These are phyloP conservation scores for Nemania sp. DNA, from an alignment of 2,329 filamentous ascomycete species.

Conservation along the genomic window DNA sequence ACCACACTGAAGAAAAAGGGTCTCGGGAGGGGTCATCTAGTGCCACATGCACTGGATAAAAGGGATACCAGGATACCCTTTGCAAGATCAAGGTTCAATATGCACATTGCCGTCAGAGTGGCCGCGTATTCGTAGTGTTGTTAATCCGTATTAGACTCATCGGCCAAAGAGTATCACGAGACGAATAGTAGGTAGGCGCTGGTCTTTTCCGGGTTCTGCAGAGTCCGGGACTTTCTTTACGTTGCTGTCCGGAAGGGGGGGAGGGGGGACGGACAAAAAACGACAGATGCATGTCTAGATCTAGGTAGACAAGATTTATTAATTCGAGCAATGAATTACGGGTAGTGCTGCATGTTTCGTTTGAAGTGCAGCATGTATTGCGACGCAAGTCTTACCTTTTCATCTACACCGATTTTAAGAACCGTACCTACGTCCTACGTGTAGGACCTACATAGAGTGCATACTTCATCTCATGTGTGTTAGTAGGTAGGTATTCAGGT, in stretches of 20 bases:
- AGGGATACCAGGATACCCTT: slow-evolving; percentile 24
- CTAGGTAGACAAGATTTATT: slow-evolving; percentile 6
- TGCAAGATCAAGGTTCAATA: slow-evolving; percentile 17
- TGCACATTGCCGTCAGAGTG: slow-evolving; percentile 29
- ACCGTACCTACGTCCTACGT: background rate
- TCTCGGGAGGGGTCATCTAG: slow-evolving; percentile 1
- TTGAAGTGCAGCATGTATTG: slow-evolving; percentile 5
- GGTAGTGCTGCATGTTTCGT: background rate
- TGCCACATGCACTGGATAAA: slow-evolving; percentile 15
- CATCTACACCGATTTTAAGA: background rate
- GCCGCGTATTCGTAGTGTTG: slow-evolving; percentile 27
- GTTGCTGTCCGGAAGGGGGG: background rate
- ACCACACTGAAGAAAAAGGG: slow-evolving; percentile 17
- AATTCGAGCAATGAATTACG: slow-evolving; percentile 8
- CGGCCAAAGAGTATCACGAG: background rate
- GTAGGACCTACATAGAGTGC: no score
- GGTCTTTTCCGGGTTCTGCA: background rate
- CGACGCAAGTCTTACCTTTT: background rate
- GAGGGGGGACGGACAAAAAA: slow-evolving; percentile 10
- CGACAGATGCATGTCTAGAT: slow-evolving; percentile 17
- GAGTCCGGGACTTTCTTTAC: slow-evolving; percentile 16
- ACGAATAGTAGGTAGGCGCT: slow-evolving; percentile 1
- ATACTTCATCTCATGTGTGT: no score
- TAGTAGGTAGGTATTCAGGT: no score
- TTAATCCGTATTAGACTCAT: slow-evolving; percentile 9